Conservation (phyloP, 169 alveolate species). For the Plasmodium sp. region DNA sequence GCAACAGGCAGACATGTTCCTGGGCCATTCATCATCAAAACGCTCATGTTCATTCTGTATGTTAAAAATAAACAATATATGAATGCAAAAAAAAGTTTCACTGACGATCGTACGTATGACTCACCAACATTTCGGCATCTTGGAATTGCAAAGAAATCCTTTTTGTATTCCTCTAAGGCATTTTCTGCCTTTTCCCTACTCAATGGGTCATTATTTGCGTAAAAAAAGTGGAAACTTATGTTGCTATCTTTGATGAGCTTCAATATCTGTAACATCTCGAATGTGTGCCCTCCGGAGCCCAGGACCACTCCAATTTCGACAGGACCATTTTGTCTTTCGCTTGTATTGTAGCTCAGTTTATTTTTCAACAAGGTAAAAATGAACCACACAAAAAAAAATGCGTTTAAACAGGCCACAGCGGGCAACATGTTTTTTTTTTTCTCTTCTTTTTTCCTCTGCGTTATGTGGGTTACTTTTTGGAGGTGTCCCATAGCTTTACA, state of each 20-base stretch:
- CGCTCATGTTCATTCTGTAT: constrained; percentile 41
- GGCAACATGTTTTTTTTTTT: constrained; percentile 6
- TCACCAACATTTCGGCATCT: constrained; percentile 72
- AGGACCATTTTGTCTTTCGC: constrained; percentile 9
- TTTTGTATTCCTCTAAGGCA: constrained; percentile 21
- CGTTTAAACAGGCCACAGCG: background rate
- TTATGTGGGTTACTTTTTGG: background rate
- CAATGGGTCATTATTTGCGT: constrained; percentile 43
- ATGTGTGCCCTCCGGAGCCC: constrained; percentile 73
- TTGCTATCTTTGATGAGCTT: constrained; percentile 35
- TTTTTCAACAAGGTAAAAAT: constrained; percentile 8
- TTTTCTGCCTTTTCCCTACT: constrained; percentile 61
- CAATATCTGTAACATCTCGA: constrained; percentile 54
- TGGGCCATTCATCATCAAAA: constrained; percentile 58
- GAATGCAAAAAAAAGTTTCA: constrained; percentile 31
- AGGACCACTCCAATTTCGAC: constrained; percentile 63
- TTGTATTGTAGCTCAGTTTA: background rate
- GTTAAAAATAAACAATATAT: constrained; percentile 68
- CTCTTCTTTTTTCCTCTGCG: background rate
- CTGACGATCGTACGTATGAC: constrained; percentile 9
- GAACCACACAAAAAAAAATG: constrained; percentile 21
- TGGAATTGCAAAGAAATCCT: constrained; percentile 44
- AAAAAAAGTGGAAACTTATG: constrained; percentile 51
- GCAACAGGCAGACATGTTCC: constrained; percentile 71
- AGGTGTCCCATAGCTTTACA: constrained; percentile 39